Percentiles rank a stretch among this genome's conserved stretches.
phyloP scores from a whole-genome alignment of 495 filamentous ascomycete species.

The Penicillium taxi region DNA sequence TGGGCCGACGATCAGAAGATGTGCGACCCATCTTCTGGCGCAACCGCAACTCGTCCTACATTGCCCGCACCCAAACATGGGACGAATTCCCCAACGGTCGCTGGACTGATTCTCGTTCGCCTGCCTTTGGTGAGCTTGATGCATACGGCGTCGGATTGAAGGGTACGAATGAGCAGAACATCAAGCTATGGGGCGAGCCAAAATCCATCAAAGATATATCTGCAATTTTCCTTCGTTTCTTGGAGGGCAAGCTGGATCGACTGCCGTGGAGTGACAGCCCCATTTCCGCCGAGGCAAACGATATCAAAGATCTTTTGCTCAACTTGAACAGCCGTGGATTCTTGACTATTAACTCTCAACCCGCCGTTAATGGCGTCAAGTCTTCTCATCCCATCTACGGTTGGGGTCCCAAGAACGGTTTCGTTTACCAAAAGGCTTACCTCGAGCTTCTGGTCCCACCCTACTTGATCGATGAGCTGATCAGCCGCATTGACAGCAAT shows the following conservation, averaged over 20 bases:
- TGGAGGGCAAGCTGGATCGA: constrained; percentile 68
- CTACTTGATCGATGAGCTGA: constrained; percentile 65
- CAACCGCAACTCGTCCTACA: constrained; percentile 91
- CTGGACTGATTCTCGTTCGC: constrained; percentile 96
- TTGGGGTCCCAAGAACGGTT: constrained; percentile 92
- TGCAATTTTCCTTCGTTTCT: constrained; percentile 73
- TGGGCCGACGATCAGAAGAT: constrained; percentile 84
- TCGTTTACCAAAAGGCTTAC: constrained; percentile 98
- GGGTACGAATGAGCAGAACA: constrained; percentile 94
- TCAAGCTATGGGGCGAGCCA: constrained; percentile 90
- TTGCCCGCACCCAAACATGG: constrained; percentile 94
- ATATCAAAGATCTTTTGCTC: constrained; percentile 67
- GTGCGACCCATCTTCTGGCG: constrained; percentile 99
- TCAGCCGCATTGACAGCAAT: constrained; percentile 69
- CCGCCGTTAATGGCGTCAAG: constrained; percentile 86
- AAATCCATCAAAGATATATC: constrained; percentile 70
- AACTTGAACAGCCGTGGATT: constrained; percentile 78
- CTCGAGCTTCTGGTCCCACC: constrained; percentile 83
- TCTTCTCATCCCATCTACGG: constrained; percentile 80
- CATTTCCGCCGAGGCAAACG: constrained; percentile 70
- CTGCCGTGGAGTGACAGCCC: constrained; percentile 93
- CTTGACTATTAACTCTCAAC: constrained; percentile 96
- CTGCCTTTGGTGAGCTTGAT: constrained; percentile 94
- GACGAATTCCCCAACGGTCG: constrained; percentile 98
- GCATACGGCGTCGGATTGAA: constrained; percentile 91